Evolutionary conservation across 208 protist genomes (phyloP), one percentile per base, ranked within the genome.

Genomic region (Acanthamoeba sp.): DNA sequence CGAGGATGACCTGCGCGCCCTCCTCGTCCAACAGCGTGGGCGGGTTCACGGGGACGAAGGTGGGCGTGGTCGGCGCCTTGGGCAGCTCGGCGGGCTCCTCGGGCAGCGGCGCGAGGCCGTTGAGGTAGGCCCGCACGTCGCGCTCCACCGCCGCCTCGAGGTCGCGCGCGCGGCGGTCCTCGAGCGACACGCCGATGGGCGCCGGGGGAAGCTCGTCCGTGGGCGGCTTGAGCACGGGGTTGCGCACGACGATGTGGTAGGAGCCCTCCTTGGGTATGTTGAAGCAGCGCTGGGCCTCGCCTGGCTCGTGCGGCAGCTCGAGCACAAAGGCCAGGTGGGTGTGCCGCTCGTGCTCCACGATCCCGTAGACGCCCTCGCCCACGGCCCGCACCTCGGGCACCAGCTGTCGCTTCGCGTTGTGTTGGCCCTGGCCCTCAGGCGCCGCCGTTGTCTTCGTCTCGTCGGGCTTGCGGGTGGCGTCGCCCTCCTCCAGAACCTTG

Each of bases 161-260:
- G 12, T 84, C 73, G 24, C 40, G 34, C 6, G 14, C 73, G 20
- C 9, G 22, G 14, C 73, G 73, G 24, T 84, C 73, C 5, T 45
- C 38, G 29, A 7, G 6, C 14, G 24, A 6, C 59, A 32, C 64
- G 38, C 7, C 62, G 62, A 16, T 27, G 29, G 73, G 73, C 14
- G 64, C 29, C 27, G 40, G 38, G 36, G n/a, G 38, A 3, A 27
- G 22, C 38, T 22, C 40, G 38, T 84, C 34, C 10, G 16, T 45
- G 73, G 18, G 36, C 27, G 59, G 27, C 20, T 66, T 50, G 45
- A 50, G 45, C 12, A 50, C 59, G 14, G 69, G 69, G 36, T 84
- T 52, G 22, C 73, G 73, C 73, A 84, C 73, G 1, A 84, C 73
- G 73, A 84, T 45, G 42, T 84, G 73, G 29, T 84, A 84, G 73